Base-by-base conservation (phyloP, 176 grass and related monocot species). In the Avena eriantha region DNA sequence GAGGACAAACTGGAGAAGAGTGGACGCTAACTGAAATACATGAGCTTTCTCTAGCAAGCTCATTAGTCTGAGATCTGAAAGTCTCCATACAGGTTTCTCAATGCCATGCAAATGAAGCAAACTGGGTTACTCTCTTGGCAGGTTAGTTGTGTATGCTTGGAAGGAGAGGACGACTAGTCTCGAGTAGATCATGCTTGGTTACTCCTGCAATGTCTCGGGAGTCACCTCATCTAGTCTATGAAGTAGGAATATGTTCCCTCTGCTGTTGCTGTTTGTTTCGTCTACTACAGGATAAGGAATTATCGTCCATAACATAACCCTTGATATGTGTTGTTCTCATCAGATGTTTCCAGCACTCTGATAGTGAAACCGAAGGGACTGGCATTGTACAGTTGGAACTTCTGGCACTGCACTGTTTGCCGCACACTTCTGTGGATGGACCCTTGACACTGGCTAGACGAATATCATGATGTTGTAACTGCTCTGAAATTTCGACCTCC, bases 1-100 rank as follows among this genome's bases (percentile, higher is more conserved):
- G 95, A 46, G 93, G 95, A 84, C 95, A 98, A 98, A 98, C 95
- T 17, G 95, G 93, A 69, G 93, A 98, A 61, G 95, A 98, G 76
- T 98, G 95, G 95, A 89, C 84, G 56, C 80, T 98, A 73, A 98
- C 90, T 70, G 95, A 98, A 88, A 82, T 98, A 51, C 35, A 95
- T 19, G 95, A 98, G 78, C 87, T 98, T 64, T 95, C 95, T 88
- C 47, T 98, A 9, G 69, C 88, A 63, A 90, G 91, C 77, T 87
- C 91, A 2, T 68, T 88, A 59, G 64, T 93, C 67, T 95, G 90
- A 92, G 53, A 68, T 76, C 55, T 31, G 63, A 23, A 68, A 59
- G 39, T 9, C 33, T 19, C 31, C 61, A 77, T 60, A 74, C 41
- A 53, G 26, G 59, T 69, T 84, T 43, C 76, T 87, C 3, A 70